phyloP scores from a whole-genome alignment of 23 red algal species.

The Gracilaria vermiculophylla region DNA sequence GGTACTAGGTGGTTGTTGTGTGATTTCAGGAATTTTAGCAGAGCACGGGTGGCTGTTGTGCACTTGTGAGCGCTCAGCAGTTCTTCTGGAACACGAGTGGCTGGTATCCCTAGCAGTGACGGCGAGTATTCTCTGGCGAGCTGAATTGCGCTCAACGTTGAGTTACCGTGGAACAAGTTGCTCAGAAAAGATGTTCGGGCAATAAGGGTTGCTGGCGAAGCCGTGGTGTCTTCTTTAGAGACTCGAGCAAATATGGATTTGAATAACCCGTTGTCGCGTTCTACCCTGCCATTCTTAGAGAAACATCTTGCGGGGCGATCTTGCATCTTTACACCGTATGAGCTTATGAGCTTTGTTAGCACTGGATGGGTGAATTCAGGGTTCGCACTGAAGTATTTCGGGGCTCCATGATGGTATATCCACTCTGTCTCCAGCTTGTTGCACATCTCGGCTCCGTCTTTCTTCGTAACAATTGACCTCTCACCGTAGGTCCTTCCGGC shows the following conservation, averaged over 20 bases:
- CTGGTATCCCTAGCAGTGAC: constrained; percentile 30
- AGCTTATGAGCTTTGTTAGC: not conserved
- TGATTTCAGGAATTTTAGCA: constrained; percentile 40
- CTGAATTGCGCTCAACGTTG: constrained; percentile 28
- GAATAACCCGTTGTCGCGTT: constrained; percentile 13
- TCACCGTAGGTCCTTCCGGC: constrained; percentile 11
- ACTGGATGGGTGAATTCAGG: constrained; percentile 20
- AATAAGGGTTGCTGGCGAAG: constrained; percentile 4
- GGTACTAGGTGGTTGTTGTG: not conserved
- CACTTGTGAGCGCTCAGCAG: constrained; percentile 25
- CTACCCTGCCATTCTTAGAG: constrained; percentile 21
- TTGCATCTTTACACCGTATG: not conserved
- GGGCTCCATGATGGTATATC: constrained; percentile 26
- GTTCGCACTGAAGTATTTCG: not conserved
- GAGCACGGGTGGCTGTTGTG: not conserved
- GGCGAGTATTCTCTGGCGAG: constrained; percentile 14
- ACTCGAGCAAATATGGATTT: not conserved
- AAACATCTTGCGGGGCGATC: not conserved
- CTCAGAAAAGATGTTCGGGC: constrained; percentile 15
- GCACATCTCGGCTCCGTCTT: not conserved
- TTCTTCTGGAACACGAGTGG: constrained; percentile 3
- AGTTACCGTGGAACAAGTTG: constrained; percentile 9
- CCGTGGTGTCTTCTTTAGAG: not conserved
- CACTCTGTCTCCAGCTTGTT: constrained; percentile 6
- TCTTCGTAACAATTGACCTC: not conserved